A percentile compares a stretch with the other conserved stretches of the same genome.
Evolutionary conservation across 768 basidiomycete species (phyloP).

Genomic region (Coprinellus aureogranulatus): DNA sequence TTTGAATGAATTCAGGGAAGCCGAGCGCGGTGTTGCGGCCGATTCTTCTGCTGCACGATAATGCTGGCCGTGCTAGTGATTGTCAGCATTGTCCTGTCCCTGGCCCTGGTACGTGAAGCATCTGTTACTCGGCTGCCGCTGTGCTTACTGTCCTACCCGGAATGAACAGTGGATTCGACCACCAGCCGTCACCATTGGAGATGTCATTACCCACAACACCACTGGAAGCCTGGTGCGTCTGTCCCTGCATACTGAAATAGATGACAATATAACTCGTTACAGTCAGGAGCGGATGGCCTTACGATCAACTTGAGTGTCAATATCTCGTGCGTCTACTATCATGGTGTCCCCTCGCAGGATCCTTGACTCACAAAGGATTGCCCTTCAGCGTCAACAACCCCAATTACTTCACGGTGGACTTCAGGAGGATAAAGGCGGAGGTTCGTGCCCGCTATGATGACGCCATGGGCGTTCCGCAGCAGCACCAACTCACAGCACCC

Average conservation of each 20-base stretch:
- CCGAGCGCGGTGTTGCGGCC: conserved; percentile 55
- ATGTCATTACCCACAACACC: conserved; percentile 37
- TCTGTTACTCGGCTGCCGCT: background rate
- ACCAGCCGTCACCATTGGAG: conserved; percentile 61
- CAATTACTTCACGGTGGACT: conserved; percentile 71
- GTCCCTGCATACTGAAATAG: background rate
- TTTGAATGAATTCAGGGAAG: conserved; percentile 45
- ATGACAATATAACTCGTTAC: conserved; percentile 14
- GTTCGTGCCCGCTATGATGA: conserved; percentile 33
- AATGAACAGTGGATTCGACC: conserved; percentile 69
- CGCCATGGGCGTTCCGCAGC: background rate
- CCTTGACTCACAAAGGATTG: background rate
- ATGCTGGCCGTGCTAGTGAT: conserved; percentile 64
- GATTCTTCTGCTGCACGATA: conserved; percentile 76
- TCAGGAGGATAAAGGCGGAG: conserved; percentile 62
- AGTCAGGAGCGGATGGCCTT: conserved; percentile 44
- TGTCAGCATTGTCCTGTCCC: conserved; percentile 60
- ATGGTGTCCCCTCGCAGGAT: background rate
- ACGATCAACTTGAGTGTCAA: conserved; percentile 61
- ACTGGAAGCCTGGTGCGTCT: conserved; percentile 45
- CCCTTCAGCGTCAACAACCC: conserved; percentile 68
- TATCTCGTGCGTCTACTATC: conserved; percentile 53
- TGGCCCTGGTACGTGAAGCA: conserved; percentile 57
- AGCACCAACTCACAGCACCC: background rate
- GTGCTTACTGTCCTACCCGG: conserved; percentile 1